phyloP scores from a whole-genome alignment of 805 yeast genomes.

The Clavispora fructus region DNA sequence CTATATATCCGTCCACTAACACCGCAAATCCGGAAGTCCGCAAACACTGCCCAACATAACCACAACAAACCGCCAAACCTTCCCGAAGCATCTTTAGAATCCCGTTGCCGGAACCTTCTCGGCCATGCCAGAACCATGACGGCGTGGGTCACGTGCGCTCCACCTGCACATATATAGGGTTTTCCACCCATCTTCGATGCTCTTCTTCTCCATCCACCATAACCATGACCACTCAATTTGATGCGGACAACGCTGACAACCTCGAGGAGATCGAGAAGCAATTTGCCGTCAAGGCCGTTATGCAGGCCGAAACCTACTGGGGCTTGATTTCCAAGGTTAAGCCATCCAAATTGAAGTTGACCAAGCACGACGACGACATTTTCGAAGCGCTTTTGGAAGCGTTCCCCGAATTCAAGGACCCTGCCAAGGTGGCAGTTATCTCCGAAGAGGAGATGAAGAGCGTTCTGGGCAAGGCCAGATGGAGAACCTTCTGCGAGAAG shows the following conservation, averaged over 20 bases:
- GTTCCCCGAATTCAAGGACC: slow-evolving; percentile 84
- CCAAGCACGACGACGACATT: slow-evolving; percentile 68
- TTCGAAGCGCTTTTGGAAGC: slow-evolving; percentile 52
- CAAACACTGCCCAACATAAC: too few species aligned
- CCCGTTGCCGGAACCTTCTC: background rate
- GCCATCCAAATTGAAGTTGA: slow-evolving; percentile 74
- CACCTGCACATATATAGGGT: background rate
- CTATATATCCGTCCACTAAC: too few species aligned
- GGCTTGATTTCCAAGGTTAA: slow-evolving; percentile 62
- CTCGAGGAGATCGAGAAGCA: slow-evolving; percentile 94
- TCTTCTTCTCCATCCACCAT: background rate
- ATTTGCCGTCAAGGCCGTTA: slow-evolving; percentile 96
- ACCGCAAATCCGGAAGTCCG: too few species aligned
- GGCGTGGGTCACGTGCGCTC: background rate
- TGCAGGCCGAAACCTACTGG: slow-evolving; percentile 95
- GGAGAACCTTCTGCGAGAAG: slow-evolving; percentile 83
- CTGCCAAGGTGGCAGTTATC: slow-evolving; percentile 51
- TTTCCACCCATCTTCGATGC: background rate
- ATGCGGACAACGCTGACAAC: slow-evolving; percentile 91
- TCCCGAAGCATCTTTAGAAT: too few species aligned
- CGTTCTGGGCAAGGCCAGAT: slow-evolving; percentile 71
- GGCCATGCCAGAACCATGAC: background rate
- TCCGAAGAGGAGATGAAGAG: slow-evolving; percentile 81
- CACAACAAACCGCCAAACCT: too few species aligned
- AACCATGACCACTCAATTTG: slow-evolving; percentile 43